Evolutionary conservation across 441 rosid genomes (phyloP).

Genomic region (Corymbia citriodora): DNA sequence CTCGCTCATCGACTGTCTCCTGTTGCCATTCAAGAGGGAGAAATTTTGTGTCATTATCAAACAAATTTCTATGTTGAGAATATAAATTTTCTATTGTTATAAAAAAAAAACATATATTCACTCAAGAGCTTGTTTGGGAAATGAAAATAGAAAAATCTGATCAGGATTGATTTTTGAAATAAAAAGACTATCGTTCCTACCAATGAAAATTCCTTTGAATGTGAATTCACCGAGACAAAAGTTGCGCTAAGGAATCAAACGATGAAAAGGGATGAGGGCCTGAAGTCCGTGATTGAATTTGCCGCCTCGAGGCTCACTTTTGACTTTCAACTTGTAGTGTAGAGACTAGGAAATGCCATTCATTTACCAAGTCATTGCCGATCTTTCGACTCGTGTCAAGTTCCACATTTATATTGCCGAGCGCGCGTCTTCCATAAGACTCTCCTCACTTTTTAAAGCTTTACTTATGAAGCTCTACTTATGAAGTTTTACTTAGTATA

Average conservation of each 20-base stretch:
- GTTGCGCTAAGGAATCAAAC: neutral
- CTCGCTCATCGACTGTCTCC: no score
- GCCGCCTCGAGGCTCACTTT: neutral
- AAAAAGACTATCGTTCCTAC: no score
- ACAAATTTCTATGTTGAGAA: accelerated
- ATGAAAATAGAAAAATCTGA: no score
- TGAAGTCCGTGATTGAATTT: neutral
- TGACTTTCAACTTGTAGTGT: neutral
- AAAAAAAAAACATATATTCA: no score
- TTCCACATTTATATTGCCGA: neutral
- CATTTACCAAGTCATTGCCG: neutral
- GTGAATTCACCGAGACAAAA: neutral
- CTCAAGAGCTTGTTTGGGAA: no score
- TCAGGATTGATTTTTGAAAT: no score
- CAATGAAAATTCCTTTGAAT: neutral
- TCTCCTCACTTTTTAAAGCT: neutral
- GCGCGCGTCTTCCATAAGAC: neutral
- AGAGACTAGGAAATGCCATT: neutral
- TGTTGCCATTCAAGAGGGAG: accelerated
- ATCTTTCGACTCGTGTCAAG: neutral
- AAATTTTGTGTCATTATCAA: no score
- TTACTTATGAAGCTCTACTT: neutral
- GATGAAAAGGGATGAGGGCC: neutral
- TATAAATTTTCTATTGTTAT: no score
- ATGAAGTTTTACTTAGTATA: neutral